Evolutionary conservation across 2,329 filamentous ascomycete species (phyloP), one percentile per base, ranked within the genome.

Genomic region (Colletotrichum lini): DNA sequence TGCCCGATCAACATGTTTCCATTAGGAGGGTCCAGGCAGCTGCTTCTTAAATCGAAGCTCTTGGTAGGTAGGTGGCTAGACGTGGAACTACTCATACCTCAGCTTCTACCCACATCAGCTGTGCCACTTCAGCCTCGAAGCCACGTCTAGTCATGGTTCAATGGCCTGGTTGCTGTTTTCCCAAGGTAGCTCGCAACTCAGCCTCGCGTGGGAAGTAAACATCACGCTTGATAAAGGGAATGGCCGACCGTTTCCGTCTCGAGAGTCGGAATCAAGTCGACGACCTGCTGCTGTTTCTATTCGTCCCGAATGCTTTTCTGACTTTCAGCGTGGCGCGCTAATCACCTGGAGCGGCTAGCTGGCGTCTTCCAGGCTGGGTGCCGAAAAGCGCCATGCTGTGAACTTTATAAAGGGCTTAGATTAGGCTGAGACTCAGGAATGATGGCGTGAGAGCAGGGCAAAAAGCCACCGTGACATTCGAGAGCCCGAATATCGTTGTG

Each of bases 241-340:
- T 10, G 53, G 15, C 12, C n/a, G 21, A 10, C 15, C 3, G 6
- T 13, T 3, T 3, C 30, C 52, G 9, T n/a, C 8, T 53, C 6
- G 15, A 4, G 12, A 18, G 16, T 6, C n/a, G 30, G 38, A 2
- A n/a, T 12, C 12, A 4, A 10, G 23, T 9, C 2, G 2, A 5
- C 5, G 6, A 5, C 2, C 18, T 58, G 38, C 9, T 26, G 12
- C 13, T 23, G 4, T 26, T 18, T 9, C 56, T 4, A 44, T 58
- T 44, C 13, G 56, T 44, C 15, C 21, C 1, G 21, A 2, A 13
- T 47, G 16, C 5, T 21, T n/a, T 44, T 4, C 23, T 3, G 26
- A n/a, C 30, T 40, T 56, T 62, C 65, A 61, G 40, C 49, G 65
- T 62, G 65, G 65, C 65, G 65, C 65, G 49, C 65, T 67, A 67